A percentile compares a stretch with the other conserved stretches of the same genome.
These are phyloP conservation scores for Simmondsia chinensis DNA, from an alignment of 148 eudicot genomes.

Conservation along the genomic window DNA sequence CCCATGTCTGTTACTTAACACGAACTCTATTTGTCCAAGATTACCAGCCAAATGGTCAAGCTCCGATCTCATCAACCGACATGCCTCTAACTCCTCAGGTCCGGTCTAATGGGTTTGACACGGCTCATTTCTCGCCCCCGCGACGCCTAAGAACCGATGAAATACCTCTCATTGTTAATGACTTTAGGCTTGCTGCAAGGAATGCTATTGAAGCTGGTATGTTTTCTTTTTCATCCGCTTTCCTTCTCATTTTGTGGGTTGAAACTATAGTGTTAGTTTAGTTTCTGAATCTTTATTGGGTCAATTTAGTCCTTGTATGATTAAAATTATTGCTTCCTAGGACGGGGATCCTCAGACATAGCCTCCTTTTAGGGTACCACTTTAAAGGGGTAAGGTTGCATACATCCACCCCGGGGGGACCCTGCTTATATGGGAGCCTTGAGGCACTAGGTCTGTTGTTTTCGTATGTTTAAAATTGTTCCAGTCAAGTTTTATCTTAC, in stretches of 20 bases:
- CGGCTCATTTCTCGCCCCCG: conserved; percentile 26
- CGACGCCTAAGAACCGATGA: conserved; percentile 28
- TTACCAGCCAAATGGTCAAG: conserved; percentile 38
- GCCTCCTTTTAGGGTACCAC: no score
- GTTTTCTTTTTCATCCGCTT: not conserved
- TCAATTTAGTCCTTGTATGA: no score
- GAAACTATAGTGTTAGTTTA: not conserved
- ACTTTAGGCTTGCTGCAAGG: conserved; percentile 36
- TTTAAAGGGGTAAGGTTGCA: no score
- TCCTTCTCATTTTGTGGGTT: not conserved
- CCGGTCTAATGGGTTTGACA: conserved; percentile 19
- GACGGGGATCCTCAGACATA: no score
- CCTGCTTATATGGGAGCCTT: no score
- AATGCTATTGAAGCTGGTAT: conserved; percentile 51
- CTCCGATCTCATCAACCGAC: conserved; percentile 33
- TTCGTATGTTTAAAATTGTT: no score
- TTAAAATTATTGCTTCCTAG: no score
- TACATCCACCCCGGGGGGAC: no score
- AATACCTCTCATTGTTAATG: conserved; percentile 30
- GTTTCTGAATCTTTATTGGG: no score
- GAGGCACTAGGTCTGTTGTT: no score
- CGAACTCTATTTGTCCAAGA: conserved; percentile 5
- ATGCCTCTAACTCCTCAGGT: conserved; percentile 29
- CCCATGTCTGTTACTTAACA: not conserved
- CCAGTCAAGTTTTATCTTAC: no score